Percentiles rank a stretch among this genome's conserved stretches.
Conservation (phyloP, 768 basidiomycete species). For the Roridomyces roridus region DNA sequence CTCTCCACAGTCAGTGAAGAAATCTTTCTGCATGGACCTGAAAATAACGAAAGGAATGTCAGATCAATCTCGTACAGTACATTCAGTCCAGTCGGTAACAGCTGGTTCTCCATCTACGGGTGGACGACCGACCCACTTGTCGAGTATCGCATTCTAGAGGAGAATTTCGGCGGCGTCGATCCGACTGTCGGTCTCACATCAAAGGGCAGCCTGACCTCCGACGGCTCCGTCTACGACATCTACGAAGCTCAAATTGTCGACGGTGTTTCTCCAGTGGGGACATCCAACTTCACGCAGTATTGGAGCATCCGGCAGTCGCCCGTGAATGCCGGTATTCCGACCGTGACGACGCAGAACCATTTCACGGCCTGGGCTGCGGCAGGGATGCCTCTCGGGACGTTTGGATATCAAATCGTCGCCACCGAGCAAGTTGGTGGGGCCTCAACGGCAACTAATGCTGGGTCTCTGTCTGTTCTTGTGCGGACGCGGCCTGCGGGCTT, state of each 20-base stretch:
- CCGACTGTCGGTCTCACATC: slow-evolving; percentile 34
- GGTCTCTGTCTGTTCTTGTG: slow-evolving; percentile 24
- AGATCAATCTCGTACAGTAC: no score
- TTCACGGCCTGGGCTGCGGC: slow-evolving; percentile 45
- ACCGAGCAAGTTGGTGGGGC: no score
- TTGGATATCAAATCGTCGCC: slow-evolving; percentile 54
- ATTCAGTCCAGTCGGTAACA: no score
- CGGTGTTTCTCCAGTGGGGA: no score
- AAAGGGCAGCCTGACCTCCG: slow-evolving; percentile 46
- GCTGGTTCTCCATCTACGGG: no score
- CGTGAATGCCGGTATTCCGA: slow-evolving; percentile 41
- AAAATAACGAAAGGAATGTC: no score
- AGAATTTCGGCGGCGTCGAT: no score
- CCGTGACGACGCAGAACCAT: no score
- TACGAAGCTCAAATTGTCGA: slow-evolving; percentile 44
- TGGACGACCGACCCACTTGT: no score
- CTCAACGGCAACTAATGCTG: slow-evolving; percentile 51
- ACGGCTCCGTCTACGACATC: slow-evolving; percentile 51
- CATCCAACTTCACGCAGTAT: slow-evolving; percentile 57
- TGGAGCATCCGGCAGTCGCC: slow-evolving; percentile 48
- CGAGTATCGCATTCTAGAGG: no score
- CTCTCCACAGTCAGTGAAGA: slow-evolving; percentile 34
- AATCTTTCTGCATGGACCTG: not conserved
- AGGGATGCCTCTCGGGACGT: slow-evolving; percentile 47
- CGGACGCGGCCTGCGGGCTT: not conserved